Percentiles rank a stretch among this genome's conserved stretches.
Evolutionary conservation across 495 filamentous ascomycete species (phyloP).

Genomic region (Neurospora sp.): DNA sequence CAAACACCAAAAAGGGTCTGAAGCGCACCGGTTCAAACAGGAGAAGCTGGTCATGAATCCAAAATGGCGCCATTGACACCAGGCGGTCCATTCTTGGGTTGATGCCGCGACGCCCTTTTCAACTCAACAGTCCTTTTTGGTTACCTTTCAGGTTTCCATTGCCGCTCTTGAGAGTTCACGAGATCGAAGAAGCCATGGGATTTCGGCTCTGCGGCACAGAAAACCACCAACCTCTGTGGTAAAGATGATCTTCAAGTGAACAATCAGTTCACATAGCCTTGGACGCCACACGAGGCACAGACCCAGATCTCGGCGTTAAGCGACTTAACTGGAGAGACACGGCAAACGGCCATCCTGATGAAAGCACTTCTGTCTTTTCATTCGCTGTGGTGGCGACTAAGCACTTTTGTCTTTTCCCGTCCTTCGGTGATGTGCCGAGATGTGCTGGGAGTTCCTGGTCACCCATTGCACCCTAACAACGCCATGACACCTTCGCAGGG

Average conservation of each 20-base stretch:
- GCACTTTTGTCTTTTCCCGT: not conserved
- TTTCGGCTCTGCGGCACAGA: not conserved
- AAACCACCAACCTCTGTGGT: not conserved
- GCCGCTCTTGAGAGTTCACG: not conserved
- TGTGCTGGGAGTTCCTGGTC: not conserved
- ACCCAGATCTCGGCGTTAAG: not conserved
- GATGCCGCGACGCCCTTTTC: not conserved
- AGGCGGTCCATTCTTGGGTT: not conserved
- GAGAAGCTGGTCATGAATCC: not conserved
- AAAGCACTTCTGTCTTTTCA: not conserved
- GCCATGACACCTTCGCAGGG: not conserved
- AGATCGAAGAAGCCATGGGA: not conserved
- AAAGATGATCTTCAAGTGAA: not conserved
- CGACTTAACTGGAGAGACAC: not conserved
- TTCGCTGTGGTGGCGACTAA: not conserved
- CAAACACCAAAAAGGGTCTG: not conserved
- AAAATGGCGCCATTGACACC: not conserved
- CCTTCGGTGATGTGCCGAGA: not conserved
- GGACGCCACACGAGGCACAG: not conserved
- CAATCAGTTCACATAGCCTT: not conserved
- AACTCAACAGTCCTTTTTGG: not conserved
- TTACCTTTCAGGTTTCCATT: not conserved
- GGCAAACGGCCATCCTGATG: not conserved
- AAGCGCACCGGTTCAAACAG: not conserved
- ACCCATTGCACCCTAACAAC: not conserved